Conservation (phyloP, 768 basidiomycete species). For the Podaxis sp. region DNA sequence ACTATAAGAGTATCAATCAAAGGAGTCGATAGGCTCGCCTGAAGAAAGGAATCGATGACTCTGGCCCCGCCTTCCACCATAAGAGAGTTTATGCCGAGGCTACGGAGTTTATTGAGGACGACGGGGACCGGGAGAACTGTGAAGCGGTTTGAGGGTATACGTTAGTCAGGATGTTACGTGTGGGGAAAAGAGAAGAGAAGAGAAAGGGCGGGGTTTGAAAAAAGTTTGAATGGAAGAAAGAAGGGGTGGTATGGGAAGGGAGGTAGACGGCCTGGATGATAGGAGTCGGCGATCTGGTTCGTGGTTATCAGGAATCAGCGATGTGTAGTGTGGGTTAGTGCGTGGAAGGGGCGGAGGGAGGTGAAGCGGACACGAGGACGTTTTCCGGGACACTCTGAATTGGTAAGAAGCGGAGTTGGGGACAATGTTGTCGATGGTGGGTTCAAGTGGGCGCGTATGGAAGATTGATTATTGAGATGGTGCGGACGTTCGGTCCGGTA, state of each 20-base stretch:
- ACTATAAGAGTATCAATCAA: constrained; percentile 75
- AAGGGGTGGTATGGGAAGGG: background rate
- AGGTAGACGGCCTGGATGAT: background rate
- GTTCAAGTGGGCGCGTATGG: too few relatives aligned
- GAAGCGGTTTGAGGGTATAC: background rate
- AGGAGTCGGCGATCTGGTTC: background rate
- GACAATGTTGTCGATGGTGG: too few relatives aligned
- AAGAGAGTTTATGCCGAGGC: constrained; percentile 62
- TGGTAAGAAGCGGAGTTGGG: too few relatives aligned
- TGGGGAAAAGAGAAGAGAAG: constrained; percentile 13
- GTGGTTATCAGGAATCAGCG: background rate
- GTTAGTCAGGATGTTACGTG: constrained; percentile 20
- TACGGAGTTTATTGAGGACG: constrained; percentile 53
- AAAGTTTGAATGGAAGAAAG: constrained; percentile 14
- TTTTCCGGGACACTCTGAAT: too few relatives aligned
- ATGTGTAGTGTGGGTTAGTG: background rate
- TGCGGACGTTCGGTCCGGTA: background rate
- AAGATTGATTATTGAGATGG: background rate
- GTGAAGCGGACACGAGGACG: background rate
- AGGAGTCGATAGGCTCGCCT: constrained; percentile 21
- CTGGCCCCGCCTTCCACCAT: constrained; percentile 97
- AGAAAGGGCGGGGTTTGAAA: constrained; percentile 25
- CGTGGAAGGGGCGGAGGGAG: background rate
- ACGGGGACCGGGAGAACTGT: constrained; percentile 34
- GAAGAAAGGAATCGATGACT: constrained; percentile 76